Evolutionary conservation across 2,329 filamentous ascomycete species (phyloP).

Genomic region (Verticillium longisporum): DNA sequence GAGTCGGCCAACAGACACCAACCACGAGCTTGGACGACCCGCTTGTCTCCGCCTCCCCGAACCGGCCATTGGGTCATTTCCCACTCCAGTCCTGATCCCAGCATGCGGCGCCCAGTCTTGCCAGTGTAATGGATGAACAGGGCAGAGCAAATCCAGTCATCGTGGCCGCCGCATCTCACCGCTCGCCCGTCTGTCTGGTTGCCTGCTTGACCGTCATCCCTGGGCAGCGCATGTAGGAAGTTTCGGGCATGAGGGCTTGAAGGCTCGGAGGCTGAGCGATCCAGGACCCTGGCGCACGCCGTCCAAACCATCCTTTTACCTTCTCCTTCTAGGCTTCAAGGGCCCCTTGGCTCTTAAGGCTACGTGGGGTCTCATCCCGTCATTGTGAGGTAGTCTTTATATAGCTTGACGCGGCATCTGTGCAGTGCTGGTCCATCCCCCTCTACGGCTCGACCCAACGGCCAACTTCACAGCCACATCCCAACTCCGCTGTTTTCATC

Average conservation of each 20-base stretch:
- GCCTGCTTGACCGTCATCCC: background rate
- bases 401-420: background rate
- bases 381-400: background rate
- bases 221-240: background rate
- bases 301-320: background rate
- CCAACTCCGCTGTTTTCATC: background rate
- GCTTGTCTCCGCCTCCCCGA: background rate
- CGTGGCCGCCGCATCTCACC: background rate
- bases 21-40: background rate
- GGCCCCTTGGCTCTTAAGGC: background rate
- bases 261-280: background rate
- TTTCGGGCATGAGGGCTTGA: background rate
- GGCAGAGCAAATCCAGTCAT: background rate
- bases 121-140: background rate
- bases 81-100: background rate
- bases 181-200: background rate
- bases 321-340: background rate
- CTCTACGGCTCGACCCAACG: background rate
- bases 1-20: background rate
- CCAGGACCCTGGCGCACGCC: background rate
- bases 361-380: background rate
- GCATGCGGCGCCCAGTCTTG: background rate
- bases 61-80: background rate
- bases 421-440: background rate
- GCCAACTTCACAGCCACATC: background rate